Evolutionary conservation across 2,329 filamentous ascomycete species (phyloP).

Genomic region (Fusarium sp.): DNA sequence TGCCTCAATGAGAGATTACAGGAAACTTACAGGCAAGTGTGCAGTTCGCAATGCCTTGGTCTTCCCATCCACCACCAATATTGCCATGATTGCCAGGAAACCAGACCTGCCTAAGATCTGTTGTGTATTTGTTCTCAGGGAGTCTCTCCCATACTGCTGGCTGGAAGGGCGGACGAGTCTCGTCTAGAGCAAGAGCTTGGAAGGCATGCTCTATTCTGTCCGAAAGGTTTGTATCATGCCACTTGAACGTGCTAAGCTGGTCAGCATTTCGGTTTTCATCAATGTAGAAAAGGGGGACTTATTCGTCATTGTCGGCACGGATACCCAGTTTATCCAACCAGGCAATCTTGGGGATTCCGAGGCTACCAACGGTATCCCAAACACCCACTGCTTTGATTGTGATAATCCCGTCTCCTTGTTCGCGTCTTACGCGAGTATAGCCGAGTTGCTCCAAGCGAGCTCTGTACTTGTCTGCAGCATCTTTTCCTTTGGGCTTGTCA

Average conservation of each 20-base stretch:
- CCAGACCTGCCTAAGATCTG: slow-evolving; percentile 67
- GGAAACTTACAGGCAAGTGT: slow-evolving; percentile 55
- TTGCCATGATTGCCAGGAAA: slow-evolving; percentile 80
- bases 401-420: slow-evolving; percentile 58
- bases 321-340: slow-evolving; percentile 63
- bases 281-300: slow-evolving; percentile 49
- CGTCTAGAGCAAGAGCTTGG: slow-evolving; percentile 70
- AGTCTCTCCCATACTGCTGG: slow-evolving; percentile 67
- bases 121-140: slow-evolving; percentile 53
- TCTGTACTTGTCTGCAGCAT: slow-evolving; percentile 59
- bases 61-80: slow-evolving; percentile 75
- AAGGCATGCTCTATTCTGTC: slow-evolving; percentile 68
- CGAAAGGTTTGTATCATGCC: slow-evolving; percentile 66
- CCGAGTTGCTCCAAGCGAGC: slow-evolving; percentile 58
- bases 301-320: slow-evolving; percentile 59
- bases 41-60: slow-evolving; percentile 59
- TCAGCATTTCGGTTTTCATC: slow-evolving; percentile 45
- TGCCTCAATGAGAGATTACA: neutral
- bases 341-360: slow-evolving; percentile 60
- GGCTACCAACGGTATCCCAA: slow-evolving; percentile 59
- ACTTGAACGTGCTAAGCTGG: slow-evolving; percentile 58
- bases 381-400: slow-evolving; percentile 61
- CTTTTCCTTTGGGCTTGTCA: slow-evolving; percentile 61
- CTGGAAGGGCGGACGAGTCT: slow-evolving; percentile 65
- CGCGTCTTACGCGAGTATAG: slow-evolving; percentile 58